Evolutionary conservation across 768 basidiomycete genomes (phyloP), one percentile per base, ranked within the genome.

Genomic region (Phylloporus arenicola): DNA sequence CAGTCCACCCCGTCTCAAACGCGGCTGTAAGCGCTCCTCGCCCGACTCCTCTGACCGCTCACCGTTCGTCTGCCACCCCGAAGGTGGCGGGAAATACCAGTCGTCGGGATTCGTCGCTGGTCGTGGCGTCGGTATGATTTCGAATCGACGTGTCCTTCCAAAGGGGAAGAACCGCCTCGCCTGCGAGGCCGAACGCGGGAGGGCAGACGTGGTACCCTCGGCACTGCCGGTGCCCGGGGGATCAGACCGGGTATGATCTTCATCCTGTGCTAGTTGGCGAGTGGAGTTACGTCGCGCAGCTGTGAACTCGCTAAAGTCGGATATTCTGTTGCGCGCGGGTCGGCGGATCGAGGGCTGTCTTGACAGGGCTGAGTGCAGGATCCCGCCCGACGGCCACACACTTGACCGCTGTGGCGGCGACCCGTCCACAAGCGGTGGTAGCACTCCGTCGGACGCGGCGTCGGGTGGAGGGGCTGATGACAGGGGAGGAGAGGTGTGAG

Each of bases 261-360:
- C 67, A 16, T 65, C 67, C 39, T 60, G 59, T n/a, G 59, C 47
- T 33, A 63, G 50, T 38, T 66, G 68, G 3, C 74, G 68, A 0
- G 64, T 78, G 5, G 71, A 69, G 16, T 78, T 78, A 45, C 87
- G 78, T 27, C 86, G 80, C 12, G 80, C 81, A 20, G 78, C 65
- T 0, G 86, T 83, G 54, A 84, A 88, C 24, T 88, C 86, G 59
- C 76, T 82, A 64, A 89, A 88, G 54, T 88, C 86, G 13, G 79
- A 73, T 13, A 79, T 72, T 30, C 85, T 71, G 25, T 76, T 75
- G 5, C 75, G 73, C 29, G 70, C 58, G 2, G 80, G 73, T 20
- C 84, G 83, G 24, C 84, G 83, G 42, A 85, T 71, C 19, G 83
- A 80, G 0, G 79, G 67, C 53, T 83, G 82, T 30, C 86, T 80